These are phyloP conservation scores for Taiozyma sp. DNA, from an alignment of 1,139 yeast genomes.

Conservation along the genomic window DNA sequence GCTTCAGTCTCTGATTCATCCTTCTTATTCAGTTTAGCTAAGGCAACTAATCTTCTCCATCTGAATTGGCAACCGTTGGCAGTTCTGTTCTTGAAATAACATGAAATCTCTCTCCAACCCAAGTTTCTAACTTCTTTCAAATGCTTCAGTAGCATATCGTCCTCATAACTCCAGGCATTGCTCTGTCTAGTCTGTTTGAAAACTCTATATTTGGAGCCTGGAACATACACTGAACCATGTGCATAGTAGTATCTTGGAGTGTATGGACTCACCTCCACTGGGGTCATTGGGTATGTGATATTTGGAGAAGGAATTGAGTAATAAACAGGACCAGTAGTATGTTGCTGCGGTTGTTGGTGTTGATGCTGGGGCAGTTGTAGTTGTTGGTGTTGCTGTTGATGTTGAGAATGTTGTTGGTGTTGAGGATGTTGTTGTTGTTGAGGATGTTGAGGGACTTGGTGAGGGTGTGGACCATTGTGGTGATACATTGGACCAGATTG, in stretches of 20 bases:
- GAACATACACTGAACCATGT: neutral
- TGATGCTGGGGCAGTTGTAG: neutral
- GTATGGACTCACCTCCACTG: conserved; percentile 1
- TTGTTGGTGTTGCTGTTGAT: neutral
- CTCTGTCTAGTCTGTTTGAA: conserved; percentile 12
- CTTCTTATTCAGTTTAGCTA: conserved; percentile 3
- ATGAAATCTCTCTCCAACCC: conserved; percentile 81
- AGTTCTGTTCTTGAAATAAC: conserved; percentile 64
- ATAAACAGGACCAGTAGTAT: neutral
- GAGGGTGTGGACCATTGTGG: neutral
- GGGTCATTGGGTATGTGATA: conserved; percentile 1
- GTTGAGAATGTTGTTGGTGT: neutral
- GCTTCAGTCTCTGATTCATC: neutral
- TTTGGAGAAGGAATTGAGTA: neutral
- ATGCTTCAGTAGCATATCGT: conserved; percentile 63
- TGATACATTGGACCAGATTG: neutral
- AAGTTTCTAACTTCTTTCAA: conserved; percentile 67
- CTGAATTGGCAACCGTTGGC: conserved; percentile 84
- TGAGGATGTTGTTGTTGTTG: neutral
- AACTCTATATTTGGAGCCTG: conserved; percentile 1
- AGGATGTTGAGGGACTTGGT: neutral
- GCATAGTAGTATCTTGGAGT: conserved; percentile 1
- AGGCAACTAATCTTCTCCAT: conserved; percentile 55
- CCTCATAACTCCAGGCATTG: conserved; percentile 68
- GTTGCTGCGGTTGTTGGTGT: neutral